Conservation (phyloP, 1,139 yeast species). For the Yamadazyma oceani region DNA sequence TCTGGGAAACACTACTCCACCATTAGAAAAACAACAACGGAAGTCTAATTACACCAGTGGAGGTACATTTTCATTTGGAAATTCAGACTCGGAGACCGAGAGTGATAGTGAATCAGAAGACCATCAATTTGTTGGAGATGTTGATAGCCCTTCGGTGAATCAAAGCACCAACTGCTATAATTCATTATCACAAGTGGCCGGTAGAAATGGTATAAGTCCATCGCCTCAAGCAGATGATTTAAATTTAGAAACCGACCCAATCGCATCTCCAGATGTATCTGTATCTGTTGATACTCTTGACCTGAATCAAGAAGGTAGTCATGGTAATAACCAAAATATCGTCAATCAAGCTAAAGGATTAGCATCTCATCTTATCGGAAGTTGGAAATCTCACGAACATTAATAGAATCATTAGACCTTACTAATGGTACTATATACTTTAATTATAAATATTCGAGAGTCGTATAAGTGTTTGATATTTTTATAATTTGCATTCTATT, state of each 20-base stretch:
- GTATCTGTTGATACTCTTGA: background rate
- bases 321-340: slow-evolving; percentile 22
- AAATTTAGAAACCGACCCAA: background rate
- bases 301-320: background rate
- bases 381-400: slow-evolving; percentile 22
- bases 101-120: slow-evolving; percentile 34
- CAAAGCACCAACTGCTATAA: slow-evolving; percentile 29
- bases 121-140: slow-evolving; percentile 22
- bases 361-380: slow-evolving; percentile 37
- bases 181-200: slow-evolving; percentile 55
- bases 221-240: slow-evolving; percentile 18
- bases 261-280: slow-evolving; percentile 2
- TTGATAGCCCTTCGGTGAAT: slow-evolving; percentile 6
- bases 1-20: slow-evolving; percentile 30
- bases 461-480: background rate
- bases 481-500: background rate
- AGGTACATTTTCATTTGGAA: slow-evolving; percentile 26
- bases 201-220: slow-evolving; percentile 40
- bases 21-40: slow-evolving; percentile 13
- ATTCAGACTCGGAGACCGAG: slow-evolving; percentile 14
- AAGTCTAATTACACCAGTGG: slow-evolving; percentile 3
- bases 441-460: too few relatives aligned
- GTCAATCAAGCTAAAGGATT: slow-evolving; percentile 44
- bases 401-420: too few relatives aligned
- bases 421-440: too few relatives aligned